Conservation (phyloP, 1,284 basidiomycete species). For the Cystobasidium pallidum region DNA sequence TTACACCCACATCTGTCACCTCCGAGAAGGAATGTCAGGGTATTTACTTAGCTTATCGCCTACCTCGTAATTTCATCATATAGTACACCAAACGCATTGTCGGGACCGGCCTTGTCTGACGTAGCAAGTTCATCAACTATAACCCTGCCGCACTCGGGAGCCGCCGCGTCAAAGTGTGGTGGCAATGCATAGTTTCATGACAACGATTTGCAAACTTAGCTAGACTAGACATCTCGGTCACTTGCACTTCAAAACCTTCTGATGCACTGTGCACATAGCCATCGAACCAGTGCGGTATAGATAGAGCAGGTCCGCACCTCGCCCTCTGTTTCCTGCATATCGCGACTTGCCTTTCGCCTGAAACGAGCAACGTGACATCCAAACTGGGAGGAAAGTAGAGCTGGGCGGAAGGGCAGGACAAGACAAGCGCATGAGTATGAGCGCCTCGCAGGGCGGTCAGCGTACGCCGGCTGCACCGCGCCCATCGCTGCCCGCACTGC, state of each 20-base stretch:
- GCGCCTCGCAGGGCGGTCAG: not conserved
- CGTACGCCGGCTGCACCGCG: not conserved
- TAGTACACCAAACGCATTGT: too few species aligned
- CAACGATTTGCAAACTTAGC: too few species aligned
- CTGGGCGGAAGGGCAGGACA: not conserved
- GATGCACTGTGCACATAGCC: too few species aligned
- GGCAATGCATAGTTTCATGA: too few species aligned
- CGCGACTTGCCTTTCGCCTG: not conserved
- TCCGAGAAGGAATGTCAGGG: not conserved
- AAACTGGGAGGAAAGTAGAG: not conserved
- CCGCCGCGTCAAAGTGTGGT: too few species aligned
- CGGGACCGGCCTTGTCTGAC: too few species aligned
- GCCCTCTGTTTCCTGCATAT: not conserved
- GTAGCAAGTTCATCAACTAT: too few species aligned
- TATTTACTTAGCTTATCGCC: not conserved
- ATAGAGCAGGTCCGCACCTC: not conserved
- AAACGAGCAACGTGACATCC: not conserved
- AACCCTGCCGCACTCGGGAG: too few species aligned
- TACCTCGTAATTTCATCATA: not conserved
- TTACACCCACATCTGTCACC: not conserved
- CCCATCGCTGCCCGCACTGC: constrained; percentile 21
- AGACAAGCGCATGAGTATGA: not conserved
- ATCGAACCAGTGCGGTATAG: not conserved
- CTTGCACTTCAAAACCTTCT: too few species aligned
- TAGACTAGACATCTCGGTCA: too few species aligned